Base-by-base conservation (phyloP, 129 eudicot species). In the Ambrosia trifida region DNA sequence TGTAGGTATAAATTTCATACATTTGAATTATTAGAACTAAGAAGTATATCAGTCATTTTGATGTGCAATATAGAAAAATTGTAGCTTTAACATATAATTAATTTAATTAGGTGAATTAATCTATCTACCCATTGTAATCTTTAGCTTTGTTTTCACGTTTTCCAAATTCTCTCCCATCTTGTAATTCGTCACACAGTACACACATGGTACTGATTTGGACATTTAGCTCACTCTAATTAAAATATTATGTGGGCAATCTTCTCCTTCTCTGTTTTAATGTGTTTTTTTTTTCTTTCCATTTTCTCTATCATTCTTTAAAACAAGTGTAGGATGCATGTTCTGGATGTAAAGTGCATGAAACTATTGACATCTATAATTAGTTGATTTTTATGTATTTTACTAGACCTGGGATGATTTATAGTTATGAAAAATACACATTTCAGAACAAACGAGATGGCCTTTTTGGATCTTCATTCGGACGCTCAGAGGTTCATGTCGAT, bases 381-480 rank as follows among this genome's bases (percentile, higher is more conserved):
- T 35, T 61, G 24, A 31, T 67, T 11, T 53, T 28, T 71, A 63
- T 47, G 61, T 32, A 58, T 62, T 75, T 67, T 53, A 59, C 33
- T 13, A n/a, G 64, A 72, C 58, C 56, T 35, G 18, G 35, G 57
- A 44, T 45, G 33, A 35, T 7, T 17, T 33, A 33, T 70, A 75
- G 64, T 65, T 53, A 68, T 40, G n/a, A 43, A 33, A 40, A 40
- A 58, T 41, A 72, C 46, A 35, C 56, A 46, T 64, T 87, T 46
- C 95, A 93, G 98, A 84, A 79, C 79, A 81, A 81, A 76, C 75
- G 96, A 20, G 52, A 79, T 69, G 90, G 89, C 30, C 81, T 88
- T 64, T 87, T 85, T 64, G 75, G 77, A 36, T 85, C 95, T 60
- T 49, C 84, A 44, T 91, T 82, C 80, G 81, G 83, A 57, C 87